Conservation (phyloP, 2,329 filamentous ascomycete species). For the Sporothrix brunneoviolacea region DNA sequence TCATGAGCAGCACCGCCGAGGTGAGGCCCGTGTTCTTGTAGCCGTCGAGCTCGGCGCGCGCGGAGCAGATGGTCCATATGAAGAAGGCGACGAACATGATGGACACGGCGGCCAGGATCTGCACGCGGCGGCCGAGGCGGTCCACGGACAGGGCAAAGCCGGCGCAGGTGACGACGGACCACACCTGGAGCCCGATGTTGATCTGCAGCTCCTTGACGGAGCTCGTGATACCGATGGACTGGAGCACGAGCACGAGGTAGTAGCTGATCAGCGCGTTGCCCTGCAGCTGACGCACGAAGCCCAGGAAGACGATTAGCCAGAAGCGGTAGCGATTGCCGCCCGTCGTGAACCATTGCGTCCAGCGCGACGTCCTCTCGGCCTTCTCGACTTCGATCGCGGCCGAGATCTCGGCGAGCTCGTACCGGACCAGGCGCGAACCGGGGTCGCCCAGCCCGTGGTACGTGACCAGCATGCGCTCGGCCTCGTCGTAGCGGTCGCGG, state of each 20-base stretch:
- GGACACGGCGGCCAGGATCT: slow-evolving; percentile 35
- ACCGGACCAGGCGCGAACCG: slow-evolving; percentile 43
- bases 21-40: too few species aligned
- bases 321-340: not conserved
- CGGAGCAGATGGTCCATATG: too few species aligned
- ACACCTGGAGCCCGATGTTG: slow-evolving; percentile 31
- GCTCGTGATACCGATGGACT: too few species aligned
- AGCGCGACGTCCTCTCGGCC: not conserved
- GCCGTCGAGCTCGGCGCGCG: too few species aligned
- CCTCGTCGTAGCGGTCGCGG: slow-evolving; percentile 49
- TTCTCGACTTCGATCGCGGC: slow-evolving; percentile 33
- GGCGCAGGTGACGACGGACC: slow-evolving; percentile 30
- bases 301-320: too few species aligned
- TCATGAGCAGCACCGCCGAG: too few species aligned
- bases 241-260: too few species aligned
- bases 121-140: slow-evolving; percentile 26
- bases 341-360: not conserved
- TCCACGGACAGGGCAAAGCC: slow-evolving; percentile 34
- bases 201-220: slow-evolving; percentile 16
- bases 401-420: slow-evolving; percentile 51
- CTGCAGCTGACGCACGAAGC: too few species aligned
- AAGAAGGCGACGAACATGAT: slow-evolving; percentile 37
- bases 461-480: slow-evolving; percentile 46
- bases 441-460: slow-evolving; percentile 52
- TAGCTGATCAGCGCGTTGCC: too few species aligned